Evolutionary conservation across 345 rosid species (phyloP).

Genomic region (Ceriops zippeliana): DNA sequence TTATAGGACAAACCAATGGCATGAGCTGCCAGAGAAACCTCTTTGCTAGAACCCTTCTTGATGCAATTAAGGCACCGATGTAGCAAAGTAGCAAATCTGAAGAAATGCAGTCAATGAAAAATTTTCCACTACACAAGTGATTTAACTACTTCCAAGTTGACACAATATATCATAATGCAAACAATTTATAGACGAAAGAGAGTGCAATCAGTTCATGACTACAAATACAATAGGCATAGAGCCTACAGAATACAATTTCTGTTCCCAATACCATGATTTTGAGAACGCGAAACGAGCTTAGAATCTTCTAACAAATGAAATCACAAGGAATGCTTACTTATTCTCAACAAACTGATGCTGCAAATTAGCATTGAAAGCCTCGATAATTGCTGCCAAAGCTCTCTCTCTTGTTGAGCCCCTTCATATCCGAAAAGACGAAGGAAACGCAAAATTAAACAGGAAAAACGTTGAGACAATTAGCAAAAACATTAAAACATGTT

Average conservation of each 20-base stretch:
- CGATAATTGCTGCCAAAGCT: slow-evolving; percentile 61
- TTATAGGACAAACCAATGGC: slow-evolving; percentile 50
- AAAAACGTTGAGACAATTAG: not conserved
- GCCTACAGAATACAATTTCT: no score
- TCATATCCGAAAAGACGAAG: slow-evolving; percentile 11
- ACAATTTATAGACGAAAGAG: no score
- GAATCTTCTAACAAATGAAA: not conserved
- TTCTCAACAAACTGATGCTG: slow-evolving; percentile 75
- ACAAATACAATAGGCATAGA: no score
- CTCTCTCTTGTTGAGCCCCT: slow-evolving; percentile 89
- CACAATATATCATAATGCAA: not conserved
- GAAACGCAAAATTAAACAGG: not conserved
- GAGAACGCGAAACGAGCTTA: not conserved
- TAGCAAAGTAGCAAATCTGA: slow-evolving; percentile 79
- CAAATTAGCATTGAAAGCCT: slow-evolving; percentile 64
- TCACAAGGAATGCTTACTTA: slow-evolving; percentile 46
- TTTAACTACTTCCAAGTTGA: not conserved
- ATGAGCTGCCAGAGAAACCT: slow-evolving; percentile 67
- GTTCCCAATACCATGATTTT: no score
- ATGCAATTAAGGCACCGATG: slow-evolving; percentile 63
- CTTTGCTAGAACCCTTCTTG: slow-evolving; percentile 71
- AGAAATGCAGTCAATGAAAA: slow-evolving; percentile 4
- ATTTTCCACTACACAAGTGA: not conserved
- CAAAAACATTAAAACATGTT: not conserved
- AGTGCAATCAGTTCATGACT: no score